Conservation (phyloP, 2,329 filamentous ascomycete species). For the Ophiocordyceps camponoti-leonardi region DNA sequence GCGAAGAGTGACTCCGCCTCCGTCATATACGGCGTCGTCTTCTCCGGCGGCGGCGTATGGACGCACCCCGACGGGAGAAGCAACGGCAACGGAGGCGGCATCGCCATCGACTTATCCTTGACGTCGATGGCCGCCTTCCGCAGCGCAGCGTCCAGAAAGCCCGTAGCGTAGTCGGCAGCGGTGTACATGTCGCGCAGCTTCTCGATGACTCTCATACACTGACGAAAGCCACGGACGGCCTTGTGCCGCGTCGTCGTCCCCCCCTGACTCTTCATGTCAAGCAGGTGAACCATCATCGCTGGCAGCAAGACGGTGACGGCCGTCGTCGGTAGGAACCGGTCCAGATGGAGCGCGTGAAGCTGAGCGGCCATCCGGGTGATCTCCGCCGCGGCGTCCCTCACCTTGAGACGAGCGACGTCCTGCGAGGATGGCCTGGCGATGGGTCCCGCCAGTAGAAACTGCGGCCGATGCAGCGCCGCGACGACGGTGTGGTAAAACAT, state of each 20-base stretch:
- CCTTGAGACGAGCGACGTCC: conserved; percentile 66
- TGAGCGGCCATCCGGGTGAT: conserved; percentile 74
- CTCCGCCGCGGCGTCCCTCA: conserved; percentile 66
- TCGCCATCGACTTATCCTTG: conserved; percentile 11
- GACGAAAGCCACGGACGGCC: conserved; percentile 66
- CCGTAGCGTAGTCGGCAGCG: conserved; percentile 88
- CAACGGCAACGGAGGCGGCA: conserved; percentile 15
- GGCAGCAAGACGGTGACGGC: conserved; percentile 83
- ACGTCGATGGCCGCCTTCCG: conserved; percentile 71
- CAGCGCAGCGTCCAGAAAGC: conserved; percentile 83
- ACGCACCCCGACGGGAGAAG: conserved; percentile 10
- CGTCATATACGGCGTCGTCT: conserved; percentile 23
- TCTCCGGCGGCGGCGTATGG: conserved; percentile 37
- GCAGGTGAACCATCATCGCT: conserved; percentile 82
- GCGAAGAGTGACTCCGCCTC: conserved; percentile 21
- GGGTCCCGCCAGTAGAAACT: conserved; percentile 41
- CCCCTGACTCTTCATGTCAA: conserved; percentile 77
- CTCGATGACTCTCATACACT: conserved; percentile 86
- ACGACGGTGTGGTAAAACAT: conserved; percentile 90
- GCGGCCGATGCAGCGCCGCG: conserved; percentile 78
- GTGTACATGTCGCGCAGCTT: conserved; percentile 78
- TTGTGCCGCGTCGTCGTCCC: conserved; percentile 52
- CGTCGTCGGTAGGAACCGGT: conserved; percentile 69
- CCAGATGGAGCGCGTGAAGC: conserved; percentile 54
- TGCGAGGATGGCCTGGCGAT: conserved; percentile 25